Conservation (phyloP, 257 asterid genomes). For the Salvia rosmarinus region DNA sequence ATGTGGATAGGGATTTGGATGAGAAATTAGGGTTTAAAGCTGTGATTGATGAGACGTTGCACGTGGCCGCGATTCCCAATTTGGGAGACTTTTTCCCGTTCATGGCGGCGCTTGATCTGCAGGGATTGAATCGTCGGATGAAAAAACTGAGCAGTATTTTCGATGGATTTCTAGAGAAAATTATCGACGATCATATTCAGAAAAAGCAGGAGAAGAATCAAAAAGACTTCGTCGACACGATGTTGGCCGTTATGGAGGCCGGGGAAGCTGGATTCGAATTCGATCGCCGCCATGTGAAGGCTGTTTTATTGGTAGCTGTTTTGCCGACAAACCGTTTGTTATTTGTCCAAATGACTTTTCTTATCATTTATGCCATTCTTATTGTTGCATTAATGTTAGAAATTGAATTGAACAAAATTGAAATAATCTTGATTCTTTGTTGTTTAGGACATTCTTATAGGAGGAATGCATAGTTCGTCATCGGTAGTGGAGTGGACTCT, state of each 20-base stretch:
- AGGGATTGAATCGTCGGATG: constrained; percentile 38
- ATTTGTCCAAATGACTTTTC: not conserved
- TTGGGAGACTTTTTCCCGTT: constrained; percentile 37
- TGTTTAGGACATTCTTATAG: constrained; percentile 35
- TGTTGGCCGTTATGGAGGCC: constrained; percentile 39
- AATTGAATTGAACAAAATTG: too few species aligned
- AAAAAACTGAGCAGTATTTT: constrained; percentile 31
- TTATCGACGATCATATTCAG: constrained; percentile 40
- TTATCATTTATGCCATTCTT: too few species aligned
- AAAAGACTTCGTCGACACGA: constrained; percentile 38
- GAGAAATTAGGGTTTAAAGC: constrained; percentile 35
- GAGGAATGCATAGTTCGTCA: constrained; percentile 29
- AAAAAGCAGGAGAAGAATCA: constrained; percentile 4
- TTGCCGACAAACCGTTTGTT: constrained; percentile 2
- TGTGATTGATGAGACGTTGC: constrained; percentile 29
- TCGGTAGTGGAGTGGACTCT: constrained; percentile 28
- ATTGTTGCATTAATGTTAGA: too few species aligned
- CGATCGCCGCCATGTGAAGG: constrained; percentile 48
- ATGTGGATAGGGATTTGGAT: constrained; percentile 37
- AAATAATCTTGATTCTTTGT: not conserved
- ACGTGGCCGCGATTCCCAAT: constrained; percentile 31
- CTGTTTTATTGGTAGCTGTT: constrained; percentile 40
- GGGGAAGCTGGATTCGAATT: constrained; percentile 45
- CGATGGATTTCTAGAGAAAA: constrained; percentile 42
- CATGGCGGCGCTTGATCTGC: constrained; percentile 43